Evolutionary conservation across 1,284 basidiomycete species (phyloP).

Genomic region (Neotropicomus parvogracilis): DNA sequence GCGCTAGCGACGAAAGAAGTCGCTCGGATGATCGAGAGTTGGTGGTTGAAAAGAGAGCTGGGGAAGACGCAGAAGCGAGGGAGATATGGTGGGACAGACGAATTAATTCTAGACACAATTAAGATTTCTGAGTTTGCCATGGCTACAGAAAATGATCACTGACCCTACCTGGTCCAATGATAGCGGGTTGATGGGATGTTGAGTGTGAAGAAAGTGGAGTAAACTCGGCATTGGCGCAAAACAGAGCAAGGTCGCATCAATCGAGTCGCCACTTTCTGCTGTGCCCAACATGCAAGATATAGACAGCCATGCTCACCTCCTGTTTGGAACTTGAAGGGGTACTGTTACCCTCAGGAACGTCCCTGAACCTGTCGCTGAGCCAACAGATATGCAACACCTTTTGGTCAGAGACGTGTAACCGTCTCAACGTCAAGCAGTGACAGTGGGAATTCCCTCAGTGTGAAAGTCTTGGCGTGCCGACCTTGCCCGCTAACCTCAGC

Average conservation of each 20-base stretch:
- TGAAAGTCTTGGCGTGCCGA: too few species aligned
- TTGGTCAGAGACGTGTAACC: too few species aligned
- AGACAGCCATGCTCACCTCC: too few species aligned
- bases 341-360: too few species aligned
- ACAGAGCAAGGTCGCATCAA: neutral
- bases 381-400: too few species aligned
- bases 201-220: slow-evolving; percentile 2
- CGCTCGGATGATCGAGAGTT: neutral
- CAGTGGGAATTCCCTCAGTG: too few species aligned
- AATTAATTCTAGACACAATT: slow-evolving; percentile 10
- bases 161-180: neutral
- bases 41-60: slow-evolving; percentile 1
- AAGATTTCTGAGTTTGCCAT: slow-evolving; percentile 20
- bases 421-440: too few species aligned
- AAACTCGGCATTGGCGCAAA: slow-evolving; percentile 5
- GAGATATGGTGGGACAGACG: slow-evolving; percentile 13
- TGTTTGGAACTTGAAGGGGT: too few species aligned
- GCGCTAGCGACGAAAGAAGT: slow-evolving; percentile 7
- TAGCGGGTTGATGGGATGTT: slow-evolving; percentile 3
- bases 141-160: slow-evolving; percentile 16
- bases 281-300: too few species aligned
- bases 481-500: too few species aligned
- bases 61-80: neutral
- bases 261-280: neutral
- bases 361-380: too few species aligned